phyloP scores from a whole-genome alignment of 2,329 filamentous ascomycete genomes.

The Hymenoscyphus repandus region DNA sequence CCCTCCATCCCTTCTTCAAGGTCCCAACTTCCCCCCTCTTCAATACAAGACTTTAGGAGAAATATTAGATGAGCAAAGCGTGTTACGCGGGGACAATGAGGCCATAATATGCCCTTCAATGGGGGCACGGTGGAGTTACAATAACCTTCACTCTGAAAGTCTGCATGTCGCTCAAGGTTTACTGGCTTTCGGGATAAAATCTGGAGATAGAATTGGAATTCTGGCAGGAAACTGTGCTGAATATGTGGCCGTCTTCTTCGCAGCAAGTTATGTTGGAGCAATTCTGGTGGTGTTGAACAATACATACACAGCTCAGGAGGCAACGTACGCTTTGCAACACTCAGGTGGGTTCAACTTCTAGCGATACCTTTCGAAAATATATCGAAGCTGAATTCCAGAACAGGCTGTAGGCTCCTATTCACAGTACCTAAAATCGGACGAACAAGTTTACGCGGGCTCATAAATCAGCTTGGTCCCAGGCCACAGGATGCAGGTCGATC shows the following conservation, averaged over 20 bases:
- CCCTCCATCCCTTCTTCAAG: slow-evolving; percentile 53
- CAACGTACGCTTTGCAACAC: slow-evolving; percentile 65
- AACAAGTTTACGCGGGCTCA: slow-evolving; percentile 55
- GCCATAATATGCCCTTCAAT: slow-evolving; percentile 4
- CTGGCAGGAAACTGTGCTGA: slow-evolving; percentile 20
- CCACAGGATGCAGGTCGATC: slow-evolving; percentile 38
- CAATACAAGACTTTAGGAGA: slow-evolving; percentile 68
- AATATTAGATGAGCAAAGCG: slow-evolving; percentile 65
- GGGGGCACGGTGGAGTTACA: slow-evolving; percentile 26
- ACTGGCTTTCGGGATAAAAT: slow-evolving; percentile 9
- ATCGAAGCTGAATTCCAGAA: not conserved
- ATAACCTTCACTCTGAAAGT: slow-evolving; percentile 34
- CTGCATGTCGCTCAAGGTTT: slow-evolving; percentile 32
- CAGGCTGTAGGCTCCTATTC: slow-evolving; percentile 69
- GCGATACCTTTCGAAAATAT: not conserved
- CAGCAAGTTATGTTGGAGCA: slow-evolving; percentile 44
- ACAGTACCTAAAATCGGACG: slow-evolving; percentile 64
- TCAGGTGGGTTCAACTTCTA: slow-evolving; percentile 46
- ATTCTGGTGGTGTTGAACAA: slow-evolving; percentile 77
- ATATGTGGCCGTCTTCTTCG: slow-evolving; percentile 29
- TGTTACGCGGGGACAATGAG: slow-evolving; percentile 59
- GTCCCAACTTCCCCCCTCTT: slow-evolving; percentile 62
- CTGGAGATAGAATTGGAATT: slow-evolving; percentile 21
- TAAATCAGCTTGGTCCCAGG: slow-evolving; percentile 37
- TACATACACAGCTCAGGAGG: slow-evolving; percentile 71